Evolutionary conservation across 164 flowering plant genomes (phyloP), one percentile per base, ranked within the genome.

Genomic region (Tinospora cordifolia): DNA sequence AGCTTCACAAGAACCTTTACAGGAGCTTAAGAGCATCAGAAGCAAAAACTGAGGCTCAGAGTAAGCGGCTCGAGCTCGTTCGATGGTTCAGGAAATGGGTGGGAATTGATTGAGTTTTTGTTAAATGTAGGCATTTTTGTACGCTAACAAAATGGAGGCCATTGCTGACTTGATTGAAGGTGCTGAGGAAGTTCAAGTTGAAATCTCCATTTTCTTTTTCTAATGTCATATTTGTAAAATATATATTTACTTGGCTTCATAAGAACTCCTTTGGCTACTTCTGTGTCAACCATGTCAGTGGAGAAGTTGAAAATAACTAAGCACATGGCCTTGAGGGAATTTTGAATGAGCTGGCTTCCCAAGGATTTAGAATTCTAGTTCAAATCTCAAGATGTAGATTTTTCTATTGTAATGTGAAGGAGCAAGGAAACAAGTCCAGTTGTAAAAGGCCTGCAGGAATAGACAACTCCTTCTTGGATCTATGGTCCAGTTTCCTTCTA

Each of bases 1-100:
- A 79, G 84, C 78, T 79, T 66, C 96, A 93, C 77, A 86, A 76
- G 74, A 75, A 83, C 83, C 94, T 93, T 36, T 93, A 93, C 69
- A 75, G 83, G 77, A 90, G 68, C 22, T 74, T 91, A 67, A 85
- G 75, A 69, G 83, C 82, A 60, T 79, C 84, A 26, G 72, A 84
- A 19, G 85, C 87, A 38, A 82, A 68, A 79, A 85, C 80, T 54
- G 98, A 90, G 72, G 90, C 83, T 77, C 98, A 92, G 71, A 74
- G 74, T 13, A 79, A 81, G 75, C 86, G 98, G 77, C 80, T 90
- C 65, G 88, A 80, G 79, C 79, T 81, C 75, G 94, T 92, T 62
- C 68, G 25, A 65, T 86, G 79, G 66, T 90, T 92, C 67, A 85
- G 83, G 73, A 88, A 76, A 76, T 90, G 87, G 89, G 86, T 65